Percentiles rank a stretch among this genome's conserved stretches.
Evolutionary conservation across 176 grass and related monocot genomes (phyloP).

Genomic region (Echinochloa phyllopogon): DNA sequence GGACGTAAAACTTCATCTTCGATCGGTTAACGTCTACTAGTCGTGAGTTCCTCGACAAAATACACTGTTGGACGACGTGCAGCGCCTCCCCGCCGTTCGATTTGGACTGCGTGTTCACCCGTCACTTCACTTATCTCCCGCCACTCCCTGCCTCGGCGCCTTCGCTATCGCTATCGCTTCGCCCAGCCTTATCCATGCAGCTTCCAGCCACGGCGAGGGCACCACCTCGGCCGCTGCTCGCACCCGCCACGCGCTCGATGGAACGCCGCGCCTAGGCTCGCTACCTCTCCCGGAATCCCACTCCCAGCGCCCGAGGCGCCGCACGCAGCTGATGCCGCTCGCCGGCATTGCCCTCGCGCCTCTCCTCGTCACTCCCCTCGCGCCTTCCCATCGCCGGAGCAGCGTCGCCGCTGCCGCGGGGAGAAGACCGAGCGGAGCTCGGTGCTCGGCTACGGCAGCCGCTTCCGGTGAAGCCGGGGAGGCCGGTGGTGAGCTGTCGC

Average conservation of each 20-base stretch:
- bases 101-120: background rate
- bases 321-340: constrained; percentile 54
- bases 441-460: constrained; percentile 24
- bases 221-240: background rate
- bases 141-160: background rate
- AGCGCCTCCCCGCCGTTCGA: background rate
- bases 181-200: constrained; percentile 57
- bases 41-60: too few relatives aligned
- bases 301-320: background rate
- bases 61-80: background rate
- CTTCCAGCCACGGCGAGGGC: background rate
- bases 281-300: background rate
- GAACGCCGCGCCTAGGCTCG: constrained; percentile 14
- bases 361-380: constrained; percentile 36
- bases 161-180: background rate
- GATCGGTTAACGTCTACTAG: too few relatives aligned
- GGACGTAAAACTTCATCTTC: too few relatives aligned
- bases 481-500: constrained; percentile 46
- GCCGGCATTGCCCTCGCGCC: constrained; percentile 44
- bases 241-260: constrained; percentile 28
- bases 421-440: background rate
- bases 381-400: constrained; percentile 19
- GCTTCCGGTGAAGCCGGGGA: constrained; percentile 15
- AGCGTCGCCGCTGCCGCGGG: background rate
- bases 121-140: background rate